Conservation (phyloP, 2,329 filamentous ascomycete species). For the Phialocephala sp. region DNA sequence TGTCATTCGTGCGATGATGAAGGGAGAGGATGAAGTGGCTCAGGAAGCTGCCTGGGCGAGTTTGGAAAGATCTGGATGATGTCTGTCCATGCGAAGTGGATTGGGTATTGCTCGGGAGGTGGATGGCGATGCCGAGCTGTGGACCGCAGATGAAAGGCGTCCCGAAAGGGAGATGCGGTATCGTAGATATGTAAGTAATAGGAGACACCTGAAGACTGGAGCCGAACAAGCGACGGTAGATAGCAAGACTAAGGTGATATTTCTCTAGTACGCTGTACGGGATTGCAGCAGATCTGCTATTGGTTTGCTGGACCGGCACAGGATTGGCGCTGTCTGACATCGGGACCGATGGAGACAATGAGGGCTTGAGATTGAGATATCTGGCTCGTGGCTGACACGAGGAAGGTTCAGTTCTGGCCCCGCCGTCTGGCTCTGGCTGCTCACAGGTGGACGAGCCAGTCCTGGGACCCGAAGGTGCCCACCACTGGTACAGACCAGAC, state of each 20-base stretch:
- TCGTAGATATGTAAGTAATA: conserved; percentile 4
- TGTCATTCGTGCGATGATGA: conserved; percentile 16
- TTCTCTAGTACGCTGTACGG: not conserved
- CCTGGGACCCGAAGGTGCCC: not conserved
- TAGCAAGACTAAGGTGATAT: not conserved
- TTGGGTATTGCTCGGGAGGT: conserved; percentile 4
- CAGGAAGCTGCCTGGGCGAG: conserved; percentile 4
- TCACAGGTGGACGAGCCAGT: not conserved
- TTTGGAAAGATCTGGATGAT: conserved; percentile 11
- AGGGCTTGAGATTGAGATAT: not conserved
- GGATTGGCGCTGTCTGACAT: conserved; percentile 2
- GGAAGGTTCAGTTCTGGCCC: not conserved
- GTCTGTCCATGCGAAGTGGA: conserved; percentile 5
- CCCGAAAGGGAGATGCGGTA: not conserved
- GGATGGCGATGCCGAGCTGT: not conserved
- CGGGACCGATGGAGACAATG: not conserved
- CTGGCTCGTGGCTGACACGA: not conserved
- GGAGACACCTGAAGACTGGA: conserved; percentile 4
- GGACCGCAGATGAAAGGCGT: not conserved
- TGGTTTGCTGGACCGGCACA: not conserved
- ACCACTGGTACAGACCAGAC: not conserved
- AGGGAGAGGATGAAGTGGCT: conserved; percentile 15
- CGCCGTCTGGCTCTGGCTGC: not conserved
- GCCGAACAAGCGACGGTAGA: conserved; percentile 9
- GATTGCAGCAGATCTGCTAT: not conserved